Base-by-base conservation (phyloP, 306 rosid species). In the Luffa aegyptiaca region DNA sequence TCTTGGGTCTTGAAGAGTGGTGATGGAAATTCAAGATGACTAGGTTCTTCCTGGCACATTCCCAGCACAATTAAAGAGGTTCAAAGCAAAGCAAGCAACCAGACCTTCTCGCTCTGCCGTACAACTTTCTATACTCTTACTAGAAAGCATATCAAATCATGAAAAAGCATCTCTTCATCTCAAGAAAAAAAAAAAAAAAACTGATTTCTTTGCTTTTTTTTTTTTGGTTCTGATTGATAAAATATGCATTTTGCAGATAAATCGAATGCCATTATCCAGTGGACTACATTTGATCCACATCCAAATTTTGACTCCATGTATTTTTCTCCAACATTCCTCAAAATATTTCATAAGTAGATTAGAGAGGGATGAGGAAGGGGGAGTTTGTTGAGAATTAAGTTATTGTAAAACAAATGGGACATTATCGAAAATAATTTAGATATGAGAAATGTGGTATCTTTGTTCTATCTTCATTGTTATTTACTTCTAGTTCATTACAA, bases 1-100 rank as follows among this genome's bases (percentile, higher is more conserved):
- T 73, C 80, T 10, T 92, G 98, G 98, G 77, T 76, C 76, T 83
- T 92, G 89, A 92, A 79, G 86, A 87, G 88, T 26, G 91, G 90
- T 3, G 94, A 92, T 44, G 91, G 93, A 63, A 81, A 69, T 72
- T 82, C 68, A 56, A 82, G 85, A 80, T 87, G 83, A 86, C 75
- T 41, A 62, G 70, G 2, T 45, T n/a, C 71, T 55, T 75, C 46
- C 46, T 2, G 35, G 64, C 35, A 45, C 35, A 48, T 14, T 26
- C 11, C 37, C 44, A 37, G 21, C 70, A 44, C 26, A 41, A 44
- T 61, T 61, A 45, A 72, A 26, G 57, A 26, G 58, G 58, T 48
- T 71, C 58, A 49, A 45, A 46, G 76, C 9, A 20, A 71, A 71
- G 37, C 57, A 46, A 46, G 39, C 41, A 71, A 71, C 39, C 57